These are phyloP conservation scores for Crithidia fasciculata DNA, from an alignment of 208 protist species.

Conservation along the genomic window DNA sequence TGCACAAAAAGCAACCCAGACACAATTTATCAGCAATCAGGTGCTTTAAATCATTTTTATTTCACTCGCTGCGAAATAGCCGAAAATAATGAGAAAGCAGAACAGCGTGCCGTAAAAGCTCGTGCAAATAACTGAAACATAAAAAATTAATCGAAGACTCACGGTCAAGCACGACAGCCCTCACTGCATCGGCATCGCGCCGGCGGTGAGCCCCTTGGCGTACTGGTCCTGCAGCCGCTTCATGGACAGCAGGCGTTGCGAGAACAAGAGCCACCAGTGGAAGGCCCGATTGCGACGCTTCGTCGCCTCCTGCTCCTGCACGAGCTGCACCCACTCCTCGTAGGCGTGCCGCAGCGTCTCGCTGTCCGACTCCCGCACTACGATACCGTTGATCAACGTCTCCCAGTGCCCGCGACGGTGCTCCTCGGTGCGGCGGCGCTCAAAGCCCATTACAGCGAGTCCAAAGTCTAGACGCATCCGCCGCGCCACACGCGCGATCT, in stretches of 20 bases:
- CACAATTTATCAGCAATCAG: too few species aligned
- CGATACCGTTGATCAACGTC: slow-evolving; percentile 79
- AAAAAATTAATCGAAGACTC: too few species aligned
- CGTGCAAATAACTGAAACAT: too few species aligned
- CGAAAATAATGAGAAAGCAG: too few species aligned
- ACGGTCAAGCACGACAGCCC: not conserved
- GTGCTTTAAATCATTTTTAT: too few species aligned
- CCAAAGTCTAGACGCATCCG: slow-evolving; percentile 84
- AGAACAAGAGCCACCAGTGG: slow-evolving; percentile 86
- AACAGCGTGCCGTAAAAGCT: too few species aligned
- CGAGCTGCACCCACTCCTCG: slow-evolving; percentile 83
- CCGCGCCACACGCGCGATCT: slow-evolving; percentile 83
- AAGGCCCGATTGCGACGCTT: slow-evolving; percentile 76
- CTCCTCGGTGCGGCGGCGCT: slow-evolving; percentile 65
- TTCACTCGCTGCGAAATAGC: too few species aligned
- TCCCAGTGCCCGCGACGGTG: slow-evolving; percentile 81
- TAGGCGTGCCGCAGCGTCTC: slow-evolving; percentile 69
- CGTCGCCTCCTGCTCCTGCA: slow-evolving; percentile 81
- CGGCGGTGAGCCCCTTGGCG: slow-evolving; percentile 55
- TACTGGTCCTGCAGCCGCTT: slow-evolving; percentile 83
- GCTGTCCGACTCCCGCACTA: slow-evolving; percentile 67
- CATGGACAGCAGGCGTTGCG: slow-evolving; percentile 77
- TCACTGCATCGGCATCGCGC: slow-evolving; percentile 42
- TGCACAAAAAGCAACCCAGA: too few species aligned
- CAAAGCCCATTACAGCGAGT: slow-evolving; percentile 78